Conservation (phyloP, 1,284 basidiomycete species). For the Coniferiporia weirii region DNA sequence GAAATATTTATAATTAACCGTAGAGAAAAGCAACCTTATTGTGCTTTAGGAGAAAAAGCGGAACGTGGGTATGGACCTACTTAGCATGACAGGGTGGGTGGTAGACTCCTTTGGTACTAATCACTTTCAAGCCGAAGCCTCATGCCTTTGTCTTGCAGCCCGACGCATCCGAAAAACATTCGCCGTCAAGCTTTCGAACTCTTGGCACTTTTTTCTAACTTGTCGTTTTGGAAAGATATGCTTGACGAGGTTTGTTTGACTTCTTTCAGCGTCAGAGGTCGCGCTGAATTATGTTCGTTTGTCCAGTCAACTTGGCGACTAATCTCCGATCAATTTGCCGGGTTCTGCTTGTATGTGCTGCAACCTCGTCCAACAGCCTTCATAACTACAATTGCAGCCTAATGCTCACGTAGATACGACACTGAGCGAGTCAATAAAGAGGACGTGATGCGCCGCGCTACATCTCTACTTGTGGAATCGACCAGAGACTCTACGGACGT, state of each 20-base stretch:
- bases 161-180: neutral
- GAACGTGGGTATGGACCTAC: neutral
- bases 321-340: constrained; percentile 5
- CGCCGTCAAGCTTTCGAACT: constrained; percentile 6
- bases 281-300: neutral
- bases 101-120: neutral
- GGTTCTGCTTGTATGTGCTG: constrained; percentile 12
- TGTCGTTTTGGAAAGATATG: constrained; percentile 14
- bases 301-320: constrained; percentile 6
- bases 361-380: neutral
- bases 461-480: constrained; percentile 1
- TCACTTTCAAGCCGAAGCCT: neutral
- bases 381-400: neutral
- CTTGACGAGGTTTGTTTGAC: constrained; percentile 7
- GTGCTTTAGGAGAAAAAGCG: neutral
- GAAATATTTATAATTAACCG: neutral
- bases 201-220: constrained; percentile 11
- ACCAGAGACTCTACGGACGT: neutral
- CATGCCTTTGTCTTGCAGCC: neutral
- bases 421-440: constrained; percentile 5
- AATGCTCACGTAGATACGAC: neutral
- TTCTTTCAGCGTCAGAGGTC: neutral
- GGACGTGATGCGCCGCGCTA: constrained; percentile 3
- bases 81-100: neutral
- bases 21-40: neutral